These are phyloP conservation scores for Paecilomyces sp. DNA, from an alignment of 2,329 filamentous ascomycete genomes.

Conservation along the genomic window DNA sequence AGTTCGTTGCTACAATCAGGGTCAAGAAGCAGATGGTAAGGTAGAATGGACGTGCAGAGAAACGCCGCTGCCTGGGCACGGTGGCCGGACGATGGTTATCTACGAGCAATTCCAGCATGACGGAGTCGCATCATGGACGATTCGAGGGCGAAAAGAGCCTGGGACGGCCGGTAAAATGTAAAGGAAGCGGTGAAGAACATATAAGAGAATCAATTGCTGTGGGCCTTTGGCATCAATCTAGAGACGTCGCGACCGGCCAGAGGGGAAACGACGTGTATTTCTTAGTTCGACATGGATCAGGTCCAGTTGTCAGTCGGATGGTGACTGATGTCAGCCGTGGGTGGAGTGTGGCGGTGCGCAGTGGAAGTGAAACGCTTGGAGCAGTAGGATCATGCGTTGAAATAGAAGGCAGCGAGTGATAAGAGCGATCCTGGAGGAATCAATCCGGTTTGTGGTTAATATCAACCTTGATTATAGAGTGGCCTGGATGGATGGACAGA, in stretches of 20 bases:
- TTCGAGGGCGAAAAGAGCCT: background rate
- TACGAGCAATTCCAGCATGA: conserved; percentile 17
- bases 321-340: conserved; percentile 16
- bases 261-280: background rate
- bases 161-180: background rate
- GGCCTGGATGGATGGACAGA: too few relatives aligned
- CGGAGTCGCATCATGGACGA: conserved; percentile 21
- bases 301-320: background rate
- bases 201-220: background rate
- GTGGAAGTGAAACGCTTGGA: background rate
- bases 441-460: too few relatives aligned
- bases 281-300: background rate
- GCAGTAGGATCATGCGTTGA: background rate
- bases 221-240: background rate
- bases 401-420: too few relatives aligned
- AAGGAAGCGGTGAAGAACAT: background rate
- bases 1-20: conserved; percentile 23
- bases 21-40: conserved; percentile 34
- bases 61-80: conserved; percentile 21
- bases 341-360: conserved; percentile 14
- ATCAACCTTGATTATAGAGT: too few relatives aligned
- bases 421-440: too few relatives aligned
- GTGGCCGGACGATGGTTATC: conserved; percentile 12
- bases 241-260: background rate
- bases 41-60: conserved; percentile 41